Evolutionary conservation across 306 rosid genomes (phyloP).

Genomic region (Cotoneaster glaucophyllus): DNA sequence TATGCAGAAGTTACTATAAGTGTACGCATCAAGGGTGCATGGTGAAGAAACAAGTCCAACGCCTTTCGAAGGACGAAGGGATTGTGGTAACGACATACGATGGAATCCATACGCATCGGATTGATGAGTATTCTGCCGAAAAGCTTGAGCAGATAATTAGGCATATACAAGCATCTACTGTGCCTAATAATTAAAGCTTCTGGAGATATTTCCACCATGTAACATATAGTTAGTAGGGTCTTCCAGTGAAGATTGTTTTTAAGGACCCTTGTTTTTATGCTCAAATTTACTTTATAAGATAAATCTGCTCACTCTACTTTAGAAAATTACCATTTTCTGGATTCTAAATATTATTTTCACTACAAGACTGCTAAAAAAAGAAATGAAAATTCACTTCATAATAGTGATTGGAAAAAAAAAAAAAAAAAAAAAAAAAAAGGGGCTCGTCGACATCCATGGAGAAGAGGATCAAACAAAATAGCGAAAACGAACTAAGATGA

Average conservation of each 20-base stretch:
- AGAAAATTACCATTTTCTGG: neutral
- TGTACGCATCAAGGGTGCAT: slow-evolving; percentile 57
- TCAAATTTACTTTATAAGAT: neutral
- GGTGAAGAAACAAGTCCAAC: slow-evolving; percentile 66
- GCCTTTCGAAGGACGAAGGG: slow-evolving; percentile 40
- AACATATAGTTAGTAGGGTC: neutral
- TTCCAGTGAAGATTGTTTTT: neutral
- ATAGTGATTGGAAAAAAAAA: neutral
- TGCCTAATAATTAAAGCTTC: neutral
- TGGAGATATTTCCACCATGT: neutral
- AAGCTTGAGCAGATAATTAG: slow-evolving; percentile 36
- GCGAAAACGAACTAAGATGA: neutral
- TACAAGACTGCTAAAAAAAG: neutral
- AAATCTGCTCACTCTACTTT: neutral
- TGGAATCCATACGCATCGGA: slow-evolving; percentile 42
- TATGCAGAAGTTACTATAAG: slow-evolving; percentile 58
- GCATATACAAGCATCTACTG: slow-evolving; percentile 17
- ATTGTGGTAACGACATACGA: slow-evolving; percentile 51
- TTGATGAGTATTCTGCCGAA: slow-evolving; percentile 21
- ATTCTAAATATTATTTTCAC: neutral
- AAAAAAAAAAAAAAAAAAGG: neutral
- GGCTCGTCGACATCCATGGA: neutral
- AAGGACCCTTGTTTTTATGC: too few species aligned
- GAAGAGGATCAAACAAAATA: neutral
- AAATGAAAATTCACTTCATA: neutral